Evolutionary conservation across 768 basidiomycete species (phyloP), one percentile per base, ranked within the genome.

Genomic region (Hericium erinaceus): DNA sequence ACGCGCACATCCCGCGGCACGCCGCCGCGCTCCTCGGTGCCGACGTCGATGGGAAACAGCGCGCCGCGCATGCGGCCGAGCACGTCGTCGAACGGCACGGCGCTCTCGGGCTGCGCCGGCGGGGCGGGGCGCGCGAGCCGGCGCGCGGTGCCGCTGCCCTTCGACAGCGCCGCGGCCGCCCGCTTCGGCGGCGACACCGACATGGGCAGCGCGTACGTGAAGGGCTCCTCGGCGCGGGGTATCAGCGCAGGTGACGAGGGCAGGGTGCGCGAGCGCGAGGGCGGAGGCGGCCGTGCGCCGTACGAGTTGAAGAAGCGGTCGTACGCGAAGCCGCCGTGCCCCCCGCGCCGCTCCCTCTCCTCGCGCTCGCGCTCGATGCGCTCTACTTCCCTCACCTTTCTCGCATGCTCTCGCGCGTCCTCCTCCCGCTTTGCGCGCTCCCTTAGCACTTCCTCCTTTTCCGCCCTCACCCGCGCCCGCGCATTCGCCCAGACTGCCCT

Each of bases 1-100:
- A 50, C 28, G 54, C 41, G 26, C 39, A 28, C 20, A 28, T 40
- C 26, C 26, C 18, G n/a, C 41, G 20, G 20, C 22, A 12, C 40
- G 54, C 40, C 39, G 20, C 18, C 51, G 4, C 44, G 18, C 22
- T 24, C 38, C 7, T 57, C 52, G 22, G 57, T 52, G 12, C 53
- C 57, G 18, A 48, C 52, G 9, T 44, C 49, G 4, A 41, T 39
- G 9, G 60, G 55, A 26, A 63, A 63, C 11, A 63, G 60, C n/a
- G 41, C 24, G 26, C 54, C 57, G 38, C 58, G 57, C 53, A 61
- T 57, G 39, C 60, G 54, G n/a, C 51, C 46, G 37, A 57, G 60
- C 18, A 63, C 56, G n/a, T 63, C 60, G 16, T 61, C 57, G 56
- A 63, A 63, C 24, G 60, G 46, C 28, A 63, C 37, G n/a, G 22